Evolutionary conservation across 768 basidiomycete genomes (phyloP), one percentile per base, ranked within the genome.

Genomic region (Pleurotus ostreatus): DNA sequence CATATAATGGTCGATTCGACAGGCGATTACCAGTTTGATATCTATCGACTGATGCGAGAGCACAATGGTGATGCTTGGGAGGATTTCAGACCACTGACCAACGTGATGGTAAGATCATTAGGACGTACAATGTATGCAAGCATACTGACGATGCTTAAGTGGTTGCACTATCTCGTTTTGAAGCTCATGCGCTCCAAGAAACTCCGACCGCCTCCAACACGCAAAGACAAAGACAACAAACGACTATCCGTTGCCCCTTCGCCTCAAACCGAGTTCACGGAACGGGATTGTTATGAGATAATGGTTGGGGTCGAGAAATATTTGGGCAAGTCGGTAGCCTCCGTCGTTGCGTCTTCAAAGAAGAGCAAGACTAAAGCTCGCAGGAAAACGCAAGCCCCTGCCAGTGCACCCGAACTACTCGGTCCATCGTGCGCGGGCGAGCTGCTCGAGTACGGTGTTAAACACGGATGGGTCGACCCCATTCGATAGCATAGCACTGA

Each of bases 1-100:
- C 30, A 34, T 34, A 34, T 8, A 34, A 34, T 34, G 30, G 9
- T 34, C 2, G 9, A 9, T 20, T 39, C 12, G 60, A 54, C 59
- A 90, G 89, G 93, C 8, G 92, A 94, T 67, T 90, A 92, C 64
- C 97, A 98, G 68, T 98, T 93, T 69, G 94, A 98, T 65, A 77
- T 98, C 3, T 99, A 99, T 65, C 83, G 96, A 43, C 81, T 87
- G 71, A 98, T 98, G 92, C 77, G 77, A 48, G 73, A 75, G 26
- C 72, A 84, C 59, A 84, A 82, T 46, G 71, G 77, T 4, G 74
- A 74, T 37, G 67, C 75, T 41, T 99, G 97, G 97, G 79, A 82
- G 61, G 78, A 70, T 8, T 97, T 85, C 67, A 78, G 83, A 55
- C 93, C 93, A 1, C 70, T 88, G 15, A 94, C 93, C 8, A 98